Evolutionary conservation across 2,329 filamentous ascomycete genomes (phyloP).

Genomic region (Monascus ruber): DNA sequence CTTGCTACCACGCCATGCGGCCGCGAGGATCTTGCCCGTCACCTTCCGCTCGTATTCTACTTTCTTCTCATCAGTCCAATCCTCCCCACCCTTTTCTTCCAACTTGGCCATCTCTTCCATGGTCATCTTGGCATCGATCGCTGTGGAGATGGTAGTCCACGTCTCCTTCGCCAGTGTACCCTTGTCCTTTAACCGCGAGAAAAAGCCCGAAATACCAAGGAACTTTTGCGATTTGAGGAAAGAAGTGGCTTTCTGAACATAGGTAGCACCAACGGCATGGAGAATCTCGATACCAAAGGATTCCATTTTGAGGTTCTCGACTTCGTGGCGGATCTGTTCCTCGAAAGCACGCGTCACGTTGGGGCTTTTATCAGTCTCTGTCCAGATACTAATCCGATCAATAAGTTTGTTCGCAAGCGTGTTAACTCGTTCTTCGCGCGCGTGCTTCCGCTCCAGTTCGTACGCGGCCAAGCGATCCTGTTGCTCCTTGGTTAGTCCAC

Average conservation of each 20-base stretch:
- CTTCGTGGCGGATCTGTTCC: constrained; percentile 86
- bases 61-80: constrained; percentile 97
- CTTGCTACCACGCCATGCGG: constrained; percentile 90
- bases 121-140: constrained; percentile 93
- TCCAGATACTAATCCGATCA: constrained; percentile 88
- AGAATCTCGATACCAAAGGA: constrained; percentile 93
- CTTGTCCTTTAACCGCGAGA: constrained; percentile 89
- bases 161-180: constrained; percentile 94
- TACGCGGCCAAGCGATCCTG: constrained; percentile 81
- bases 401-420: constrained; percentile 74
- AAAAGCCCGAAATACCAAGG: constrained; percentile 90
- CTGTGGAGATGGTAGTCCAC: constrained; percentile 93
- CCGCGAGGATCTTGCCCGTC: constrained; percentile 94
- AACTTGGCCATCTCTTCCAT: constrained; percentile 98
- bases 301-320: constrained; percentile 98
- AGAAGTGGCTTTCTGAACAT: constrained; percentile 73
- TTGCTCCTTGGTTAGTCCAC: constrained; percentile 78
- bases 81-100: constrained; percentile 87
- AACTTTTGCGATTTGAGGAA: constrained; percentile 95
- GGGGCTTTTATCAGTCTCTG: constrained; percentile 79
- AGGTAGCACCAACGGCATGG: constrained; percentile 86
- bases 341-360: constrained; percentile 85
- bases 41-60: constrained; percentile 90
- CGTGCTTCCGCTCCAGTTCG: constrained; percentile 70
- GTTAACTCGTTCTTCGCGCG: constrained; percentile 82